phyloP scores from a whole-genome alignment of 2,329 filamentous ascomycete genomes.

The Exophiala spinifera region DNA sequence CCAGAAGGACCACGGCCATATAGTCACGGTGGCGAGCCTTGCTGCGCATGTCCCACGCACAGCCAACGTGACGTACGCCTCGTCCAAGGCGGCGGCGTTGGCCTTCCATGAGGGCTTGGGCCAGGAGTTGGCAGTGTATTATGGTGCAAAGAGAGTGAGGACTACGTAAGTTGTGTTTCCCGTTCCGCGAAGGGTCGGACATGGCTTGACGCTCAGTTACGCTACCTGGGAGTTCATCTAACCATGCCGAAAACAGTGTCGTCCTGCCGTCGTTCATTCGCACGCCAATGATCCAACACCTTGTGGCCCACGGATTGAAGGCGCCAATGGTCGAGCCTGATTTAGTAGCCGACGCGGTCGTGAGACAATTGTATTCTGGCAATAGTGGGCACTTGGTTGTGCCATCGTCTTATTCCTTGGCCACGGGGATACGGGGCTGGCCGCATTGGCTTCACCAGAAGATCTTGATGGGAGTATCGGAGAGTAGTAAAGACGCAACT shows the following conservation, averaged over 20 bases:
- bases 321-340: conserved; percentile 33
- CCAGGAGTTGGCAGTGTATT: background rate
- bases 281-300: conserved; percentile 53
- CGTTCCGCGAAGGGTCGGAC: background rate
- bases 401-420: background rate
- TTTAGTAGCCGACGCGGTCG: conserved; percentile 57
- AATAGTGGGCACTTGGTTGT: conserved; percentile 13
- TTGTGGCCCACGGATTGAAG: conserved; percentile 49
- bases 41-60: conserved; percentile 60
- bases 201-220: too few relatives aligned
- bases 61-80: conserved; percentile 64
- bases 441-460: background rate
- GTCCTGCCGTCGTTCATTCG: conserved; percentile 3
- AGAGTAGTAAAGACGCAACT: background rate
- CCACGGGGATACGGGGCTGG: background rate
- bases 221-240: too few relatives aligned
- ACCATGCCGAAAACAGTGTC: background rate
- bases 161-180: background rate
- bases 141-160: background rate
- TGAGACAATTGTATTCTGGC: conserved; percentile 38
- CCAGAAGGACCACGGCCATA: conserved; percentile 63
- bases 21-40: conserved; percentile 67
- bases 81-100: conserved; percentile 63
- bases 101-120: conserved; percentile 62
- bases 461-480: background rate